These are phyloP conservation scores for Rhizopogon rudus DNA, from an alignment of 768 basidiomycete genomes.

Conservation along the genomic window DNA sequence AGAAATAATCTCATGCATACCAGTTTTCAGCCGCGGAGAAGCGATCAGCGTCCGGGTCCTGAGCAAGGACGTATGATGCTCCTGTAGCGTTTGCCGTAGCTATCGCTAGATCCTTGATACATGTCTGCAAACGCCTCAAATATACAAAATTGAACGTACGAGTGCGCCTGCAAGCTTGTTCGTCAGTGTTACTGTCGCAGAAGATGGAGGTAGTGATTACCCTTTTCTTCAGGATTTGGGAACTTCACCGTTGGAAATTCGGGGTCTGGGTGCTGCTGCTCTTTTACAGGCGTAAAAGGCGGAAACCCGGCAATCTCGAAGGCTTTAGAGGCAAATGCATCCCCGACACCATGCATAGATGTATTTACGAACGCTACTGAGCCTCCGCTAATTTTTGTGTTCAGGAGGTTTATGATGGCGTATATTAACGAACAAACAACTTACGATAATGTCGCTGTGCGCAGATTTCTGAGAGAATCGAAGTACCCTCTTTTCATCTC, in stretches of 20 bases:
- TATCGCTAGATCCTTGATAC: constrained; percentile 65
- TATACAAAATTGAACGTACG: constrained; percentile 25
- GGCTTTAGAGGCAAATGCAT: constrained; percentile 52
- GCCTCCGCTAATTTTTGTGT: too few relatives aligned
- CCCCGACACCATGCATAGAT: constrained; percentile 87
- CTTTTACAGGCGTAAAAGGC: constrained; percentile 53
- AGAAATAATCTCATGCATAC: constrained; percentile 29
- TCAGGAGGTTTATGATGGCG: constrained; percentile 10
- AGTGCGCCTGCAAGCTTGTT: constrained; percentile 37
- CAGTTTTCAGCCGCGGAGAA: constrained; percentile 72
- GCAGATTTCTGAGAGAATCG: constrained; percentile 23
- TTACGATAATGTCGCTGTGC: not conserved
- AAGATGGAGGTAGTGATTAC: constrained; percentile 28
- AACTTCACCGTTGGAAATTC: constrained; percentile 82
- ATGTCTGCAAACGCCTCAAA: not conserved
- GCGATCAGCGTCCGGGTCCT: constrained; percentile 86
- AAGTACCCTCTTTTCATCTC: constrained; percentile 61
- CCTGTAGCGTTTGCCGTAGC: constrained; percentile 48
- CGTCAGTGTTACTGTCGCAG: constrained; percentile 5
- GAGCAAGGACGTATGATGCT: constrained; percentile 70
- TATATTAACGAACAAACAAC: not conserved
- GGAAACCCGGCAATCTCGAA: constrained; percentile 58
- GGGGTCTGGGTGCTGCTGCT: constrained; percentile 74
- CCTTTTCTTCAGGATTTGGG: constrained; percentile 91
- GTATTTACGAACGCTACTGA: constrained; percentile 74